Evolutionary conservation across 441 rosid genomes (phyloP).

Genomic region (Adansonia grandidieri): DNA sequence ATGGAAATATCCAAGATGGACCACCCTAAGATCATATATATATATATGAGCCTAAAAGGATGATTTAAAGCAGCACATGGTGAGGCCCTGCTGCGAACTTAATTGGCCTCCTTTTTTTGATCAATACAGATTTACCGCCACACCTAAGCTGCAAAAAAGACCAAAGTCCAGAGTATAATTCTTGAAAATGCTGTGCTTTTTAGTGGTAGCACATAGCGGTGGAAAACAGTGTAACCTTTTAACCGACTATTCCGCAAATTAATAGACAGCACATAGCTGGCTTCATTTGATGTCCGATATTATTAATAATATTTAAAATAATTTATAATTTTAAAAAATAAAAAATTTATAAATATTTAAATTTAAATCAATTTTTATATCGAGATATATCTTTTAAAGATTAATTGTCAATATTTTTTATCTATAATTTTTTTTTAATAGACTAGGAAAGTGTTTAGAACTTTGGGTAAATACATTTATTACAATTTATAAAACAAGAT

Average conservation of each 20-base stretch:
- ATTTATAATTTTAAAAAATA: too few relatives aligned
- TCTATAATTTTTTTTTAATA: too few relatives aligned
- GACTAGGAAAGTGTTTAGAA: too few relatives aligned
- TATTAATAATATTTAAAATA: too few relatives aligned
- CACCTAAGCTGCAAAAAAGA: neutral
- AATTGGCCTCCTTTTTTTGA: neutral
- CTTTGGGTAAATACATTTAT: too few relatives aligned
- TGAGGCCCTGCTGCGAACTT: neutral
- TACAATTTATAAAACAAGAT: too few relatives aligned
- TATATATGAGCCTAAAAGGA: neutral
- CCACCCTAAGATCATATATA: neutral
- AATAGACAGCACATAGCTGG: too few relatives aligned
- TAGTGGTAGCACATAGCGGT: neutral
- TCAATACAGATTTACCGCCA: neutral
- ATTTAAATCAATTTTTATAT: too few relatives aligned
- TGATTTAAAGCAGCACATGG: constrained; percentile 13
- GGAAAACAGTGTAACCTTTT: neutral
- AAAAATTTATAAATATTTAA: too few relatives aligned
- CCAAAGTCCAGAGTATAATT: neutral
- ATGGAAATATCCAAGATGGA: neutral
- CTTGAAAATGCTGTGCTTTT: neutral
- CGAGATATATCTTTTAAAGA: too few relatives aligned
- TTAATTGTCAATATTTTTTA: too few relatives aligned
- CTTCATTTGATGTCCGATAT: too few relatives aligned
- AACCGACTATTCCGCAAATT: neutral